Evolutionary conservation across 768 basidiomycete genomes (phyloP).

Genomic region (Agaricus sinodeliciosus): DNA sequence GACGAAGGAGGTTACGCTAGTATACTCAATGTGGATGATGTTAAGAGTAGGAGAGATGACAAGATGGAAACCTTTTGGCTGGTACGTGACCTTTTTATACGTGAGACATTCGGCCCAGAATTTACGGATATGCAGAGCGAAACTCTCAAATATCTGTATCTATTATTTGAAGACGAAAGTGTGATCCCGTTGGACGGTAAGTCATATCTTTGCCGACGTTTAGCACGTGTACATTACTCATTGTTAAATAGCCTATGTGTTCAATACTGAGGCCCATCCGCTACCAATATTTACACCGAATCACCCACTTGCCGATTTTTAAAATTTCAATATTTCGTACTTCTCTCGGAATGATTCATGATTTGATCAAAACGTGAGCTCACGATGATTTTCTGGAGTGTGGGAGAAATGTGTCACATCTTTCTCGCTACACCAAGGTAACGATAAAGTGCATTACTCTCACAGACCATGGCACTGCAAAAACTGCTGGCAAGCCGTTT

Average conservation of each 20-base stretch:
- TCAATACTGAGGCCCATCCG: conserved; percentile 75
- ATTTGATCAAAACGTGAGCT: too few relatives aligned
- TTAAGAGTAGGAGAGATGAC: conserved; percentile 63
- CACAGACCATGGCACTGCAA: too few relatives aligned
- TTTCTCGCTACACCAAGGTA: too few relatives aligned
- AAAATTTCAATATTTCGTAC: background rate
- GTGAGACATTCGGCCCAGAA: background rate
- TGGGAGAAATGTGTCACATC: too few relatives aligned
- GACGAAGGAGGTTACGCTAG: conserved; percentile 81
- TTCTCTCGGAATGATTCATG: too few relatives aligned
- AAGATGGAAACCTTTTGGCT: conserved; percentile 97
- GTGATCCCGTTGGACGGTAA: conserved; percentile 70
- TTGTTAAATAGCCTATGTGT: conserved; percentile 61
- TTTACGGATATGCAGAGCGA: conserved; percentile 53
- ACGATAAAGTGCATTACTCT: too few relatives aligned
- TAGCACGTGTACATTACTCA: background rate
- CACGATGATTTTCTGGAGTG: too few relatives aligned
- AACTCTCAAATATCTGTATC: conserved; percentile 87
- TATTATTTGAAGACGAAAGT: conserved; percentile 76
- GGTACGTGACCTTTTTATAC: conserved; percentile 35
- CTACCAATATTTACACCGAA: conserved; percentile 30
- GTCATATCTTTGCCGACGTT: conserved; percentile 20
- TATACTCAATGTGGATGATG: conserved; percentile 78
- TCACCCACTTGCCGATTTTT: conserved; percentile 7
- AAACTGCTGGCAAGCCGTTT: too few relatives aligned